Evolutionary conservation across 495 filamentous ascomycete species (phyloP), one percentile per base, ranked within the genome.

Genomic region (Penicillium malachiteum): DNA sequence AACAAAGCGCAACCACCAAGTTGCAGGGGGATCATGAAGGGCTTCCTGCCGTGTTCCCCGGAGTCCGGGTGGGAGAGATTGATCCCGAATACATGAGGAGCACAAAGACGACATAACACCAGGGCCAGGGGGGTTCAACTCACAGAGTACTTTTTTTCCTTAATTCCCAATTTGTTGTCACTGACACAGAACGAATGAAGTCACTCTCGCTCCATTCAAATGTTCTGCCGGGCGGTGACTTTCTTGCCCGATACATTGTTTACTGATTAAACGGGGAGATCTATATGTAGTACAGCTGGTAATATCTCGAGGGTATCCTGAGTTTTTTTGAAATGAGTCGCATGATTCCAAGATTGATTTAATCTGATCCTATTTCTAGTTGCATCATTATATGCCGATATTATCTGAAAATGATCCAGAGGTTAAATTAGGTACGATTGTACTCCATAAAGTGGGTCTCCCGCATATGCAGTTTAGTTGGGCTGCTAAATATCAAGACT

Each of bases 111-210:
- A 35, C 18, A 52, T 16, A 31, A 16, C n/a, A 35, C 30, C 16
- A 30, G 50, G 42, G 18, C 14, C 17, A 31, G 37, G 37, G 48
- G 18, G 7, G 10, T 46, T 21, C 43, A 21, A 63, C 65, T 67
- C 45, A 67, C 65, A 50, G 33, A n/a, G 59, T 62, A 58, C 46
- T 56, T 67, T 63, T 67, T 63, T 50, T 50, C 43, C 42, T 65
- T 57, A 51, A 18, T 53, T 50, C 37, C 48, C 33, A 34, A 42
- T 50, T 40, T 16, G 44, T 31, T 50, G 56, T 59, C 56, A 59
- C 59, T 54, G 57, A 57, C 57, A 50, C 45, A 45, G 60, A 65
- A 56, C 55, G 56, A 67, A 65, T 67, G 50, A 52, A 54, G 35
- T 41, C 35, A 54, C 17, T 30, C n/a, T 21, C 31, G 49, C 44